phyloP scores from a whole-genome alignment of 2,329 filamentous ascomycete genomes.

The Fusarium bactridioides region DNA sequence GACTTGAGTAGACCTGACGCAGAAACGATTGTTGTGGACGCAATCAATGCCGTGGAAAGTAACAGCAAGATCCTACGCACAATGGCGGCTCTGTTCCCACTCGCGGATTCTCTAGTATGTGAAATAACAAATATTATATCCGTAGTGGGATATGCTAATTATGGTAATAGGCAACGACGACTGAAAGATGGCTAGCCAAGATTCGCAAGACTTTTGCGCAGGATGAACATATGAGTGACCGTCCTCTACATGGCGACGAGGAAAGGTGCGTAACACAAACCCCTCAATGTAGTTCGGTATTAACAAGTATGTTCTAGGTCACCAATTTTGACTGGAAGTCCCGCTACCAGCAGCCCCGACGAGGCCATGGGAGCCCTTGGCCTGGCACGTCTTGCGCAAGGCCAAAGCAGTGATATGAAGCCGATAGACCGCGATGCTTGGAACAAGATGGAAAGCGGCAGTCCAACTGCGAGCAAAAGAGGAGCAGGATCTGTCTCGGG shows the following conservation, averaged over 20 bases:
- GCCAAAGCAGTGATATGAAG: conserved; percentile 33
- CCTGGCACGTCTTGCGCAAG: conserved; percentile 34
- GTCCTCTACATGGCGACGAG: conserved; percentile 19
- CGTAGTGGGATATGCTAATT: neutral
- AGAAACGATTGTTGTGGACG: conserved; percentile 48
- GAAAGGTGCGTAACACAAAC: conserved; percentile 19
- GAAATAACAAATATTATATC: neutral
- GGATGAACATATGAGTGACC: conserved; percentile 41
- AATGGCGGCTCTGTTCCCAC: conserved; percentile 50
- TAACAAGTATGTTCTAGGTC: conserved; percentile 26
- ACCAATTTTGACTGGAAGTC: conserved; percentile 25
- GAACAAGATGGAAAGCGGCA: conserved; percentile 20
- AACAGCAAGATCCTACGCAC: conserved; percentile 49
- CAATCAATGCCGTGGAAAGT: conserved; percentile 51
- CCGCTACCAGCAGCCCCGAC: conserved; percentile 27
- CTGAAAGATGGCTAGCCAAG: conserved; percentile 51
- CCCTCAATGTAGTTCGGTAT: neutral
- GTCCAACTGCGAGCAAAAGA: conserved; percentile 23
- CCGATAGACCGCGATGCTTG: conserved; percentile 17
- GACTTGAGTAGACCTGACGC: conserved; percentile 48
- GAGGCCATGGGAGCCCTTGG: conserved; percentile 36
- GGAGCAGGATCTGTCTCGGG: conserved; percentile 21
- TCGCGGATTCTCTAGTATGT: conserved; percentile 51
- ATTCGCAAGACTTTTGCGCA: conserved; percentile 45
- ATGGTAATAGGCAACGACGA: conserved; percentile 45